These are phyloP conservation scores for Trichophyton benhamiae DNA, from an alignment of 2,329 filamentous ascomycete genomes.

Conservation along the genomic window DNA sequence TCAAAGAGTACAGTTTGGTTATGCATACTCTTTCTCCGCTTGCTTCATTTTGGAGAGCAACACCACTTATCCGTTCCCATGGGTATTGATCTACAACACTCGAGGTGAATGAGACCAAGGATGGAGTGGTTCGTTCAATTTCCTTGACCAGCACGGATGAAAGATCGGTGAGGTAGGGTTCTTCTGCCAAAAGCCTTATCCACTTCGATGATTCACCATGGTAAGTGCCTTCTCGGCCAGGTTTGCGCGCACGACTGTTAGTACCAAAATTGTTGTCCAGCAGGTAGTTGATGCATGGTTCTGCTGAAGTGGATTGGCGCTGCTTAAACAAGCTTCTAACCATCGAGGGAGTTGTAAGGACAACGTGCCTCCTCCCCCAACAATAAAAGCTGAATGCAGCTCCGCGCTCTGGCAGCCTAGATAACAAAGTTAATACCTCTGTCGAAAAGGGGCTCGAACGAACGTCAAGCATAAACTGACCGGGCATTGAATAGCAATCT, in stretches of 20 bases:
- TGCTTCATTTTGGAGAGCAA: constrained; percentile 32
- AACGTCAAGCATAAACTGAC: constrained; percentile 19
- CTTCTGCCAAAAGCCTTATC: constrained; percentile 33
- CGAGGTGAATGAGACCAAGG: constrained; percentile 47
- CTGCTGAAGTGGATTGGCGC: constrained; percentile 18
- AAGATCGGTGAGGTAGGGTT: constrained; percentile 35
- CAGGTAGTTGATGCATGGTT: constrained; percentile 23
- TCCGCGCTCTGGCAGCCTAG: constrained; percentile 19
- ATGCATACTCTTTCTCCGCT: constrained; percentile 37
- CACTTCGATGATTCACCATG: constrained; percentile 27
- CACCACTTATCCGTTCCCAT: constrained; percentile 47
- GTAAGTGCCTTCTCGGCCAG: constrained; percentile 22
- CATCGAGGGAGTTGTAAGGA: constrained; percentile 40
- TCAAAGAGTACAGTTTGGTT: constrained; percentile 39
- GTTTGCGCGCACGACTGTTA: constrained; percentile 24
- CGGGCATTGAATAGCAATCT: constrained; percentile 33
- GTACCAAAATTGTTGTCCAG: constrained; percentile 35
- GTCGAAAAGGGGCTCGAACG: background rate
- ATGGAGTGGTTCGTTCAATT: constrained; percentile 38
- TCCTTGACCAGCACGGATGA: constrained; percentile 27
- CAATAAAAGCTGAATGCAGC: constrained; percentile 40
- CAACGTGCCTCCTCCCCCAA: constrained; percentile 38
- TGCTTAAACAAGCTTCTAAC: constrained; percentile 30
- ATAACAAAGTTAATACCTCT: constrained; percentile 3
- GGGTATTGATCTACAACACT: constrained; percentile 49